These are phyloP conservation scores for Chaetomium globosum DNA, from an alignment of 2,329 filamentous ascomycete genomes.

Conservation along the genomic window DNA sequence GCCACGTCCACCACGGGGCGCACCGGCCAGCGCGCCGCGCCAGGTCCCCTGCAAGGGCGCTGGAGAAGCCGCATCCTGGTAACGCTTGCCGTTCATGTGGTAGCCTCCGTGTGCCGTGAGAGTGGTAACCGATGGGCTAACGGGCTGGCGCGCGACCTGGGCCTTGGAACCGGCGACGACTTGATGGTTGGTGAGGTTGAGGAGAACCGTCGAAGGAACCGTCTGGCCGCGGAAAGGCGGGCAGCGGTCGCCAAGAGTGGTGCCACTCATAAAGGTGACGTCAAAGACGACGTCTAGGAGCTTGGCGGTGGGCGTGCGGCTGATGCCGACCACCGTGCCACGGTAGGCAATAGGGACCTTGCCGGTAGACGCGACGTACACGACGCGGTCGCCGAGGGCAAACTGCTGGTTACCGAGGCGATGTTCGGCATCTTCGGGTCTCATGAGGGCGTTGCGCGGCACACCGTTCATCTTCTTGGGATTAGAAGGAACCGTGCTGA, in stretches of 20 bases:
- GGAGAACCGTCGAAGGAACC: slow-evolving; percentile 80
- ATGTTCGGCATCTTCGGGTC: slow-evolving; percentile 94
- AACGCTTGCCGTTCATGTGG: slow-evolving; percentile 64
- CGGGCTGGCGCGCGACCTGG: slow-evolving; percentile 55
- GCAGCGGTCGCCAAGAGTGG: slow-evolving; percentile 84
- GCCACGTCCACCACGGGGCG: slow-evolving; percentile 41
- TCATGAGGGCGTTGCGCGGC: slow-evolving; percentile 83
- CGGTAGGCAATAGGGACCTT: slow-evolving; percentile 91
- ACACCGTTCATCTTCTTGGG: slow-evolving; percentile 76
- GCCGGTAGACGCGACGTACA: slow-evolving; percentile 89
- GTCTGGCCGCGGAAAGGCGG: slow-evolving; percentile 93
- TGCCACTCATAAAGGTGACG: slow-evolving; percentile 94
- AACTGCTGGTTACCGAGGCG: slow-evolving; percentile 84
- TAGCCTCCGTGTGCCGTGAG: slow-evolving; percentile 56
- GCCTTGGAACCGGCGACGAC: slow-evolving; percentile 70
- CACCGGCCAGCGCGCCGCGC: slow-evolving; percentile 59
- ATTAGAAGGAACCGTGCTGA: slow-evolving; percentile 56
- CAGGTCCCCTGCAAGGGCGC: slow-evolving; percentile 59
- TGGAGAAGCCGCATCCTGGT: slow-evolving; percentile 59
- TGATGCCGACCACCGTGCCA: slow-evolving; percentile 94
- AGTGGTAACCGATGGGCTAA: slow-evolving; percentile 50
- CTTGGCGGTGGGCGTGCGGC: slow-evolving; percentile 77
- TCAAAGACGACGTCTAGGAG: slow-evolving; percentile 94
- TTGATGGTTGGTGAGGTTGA: slow-evolving; percentile 84
- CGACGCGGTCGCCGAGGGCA: slow-evolving; percentile 81